phyloP scores from a whole-genome alignment of 2,329 filamentous ascomycete genomes.

The Eurotiales sp. region DNA sequence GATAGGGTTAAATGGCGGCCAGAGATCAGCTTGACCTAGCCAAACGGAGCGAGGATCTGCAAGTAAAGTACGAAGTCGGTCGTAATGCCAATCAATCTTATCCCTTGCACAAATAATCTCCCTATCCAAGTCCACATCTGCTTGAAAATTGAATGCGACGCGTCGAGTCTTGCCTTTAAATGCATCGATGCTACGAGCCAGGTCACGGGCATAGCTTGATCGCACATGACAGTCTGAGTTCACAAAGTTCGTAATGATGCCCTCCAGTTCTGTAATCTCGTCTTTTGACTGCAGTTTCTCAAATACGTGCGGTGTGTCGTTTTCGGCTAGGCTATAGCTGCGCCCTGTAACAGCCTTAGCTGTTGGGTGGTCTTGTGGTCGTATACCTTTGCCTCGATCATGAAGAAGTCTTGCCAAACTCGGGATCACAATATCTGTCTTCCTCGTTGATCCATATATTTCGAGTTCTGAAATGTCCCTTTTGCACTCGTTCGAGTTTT shows the following conservation, averaged over 20 bases:
- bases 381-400: background rate
- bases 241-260: background rate
- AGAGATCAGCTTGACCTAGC: slow-evolving; percentile 38
- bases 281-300: background rate
- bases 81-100: slow-evolving; percentile 7
- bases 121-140: slow-evolving; percentile 22
- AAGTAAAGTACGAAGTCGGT: slow-evolving; percentile 17
- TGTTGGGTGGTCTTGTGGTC: no score
- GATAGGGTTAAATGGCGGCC: slow-evolving; percentile 39
- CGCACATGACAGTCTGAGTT: slow-evolving; percentile 1
- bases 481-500: background rate
- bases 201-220: slow-evolving; percentile 7
- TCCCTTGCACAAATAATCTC: background rate
- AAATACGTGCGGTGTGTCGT: background rate
- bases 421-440: background rate
- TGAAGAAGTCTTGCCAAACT: background rate
- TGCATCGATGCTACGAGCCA: slow-evolving; percentile 1
- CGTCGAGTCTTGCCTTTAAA: background rate
- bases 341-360: no score
- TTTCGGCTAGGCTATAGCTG: background rate
- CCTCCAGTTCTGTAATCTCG: slow-evolving; percentile 5
- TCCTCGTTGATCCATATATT: background rate
- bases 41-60: slow-evolving; percentile 32
- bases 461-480: background rate
- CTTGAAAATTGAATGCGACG: slow-evolving; percentile 6